A percentile compares a stretch with the other conserved stretches of the same genome.
phyloP scores from a whole-genome alignment of 345 rosid genomes.

The Pelargonium nanum region DNA sequence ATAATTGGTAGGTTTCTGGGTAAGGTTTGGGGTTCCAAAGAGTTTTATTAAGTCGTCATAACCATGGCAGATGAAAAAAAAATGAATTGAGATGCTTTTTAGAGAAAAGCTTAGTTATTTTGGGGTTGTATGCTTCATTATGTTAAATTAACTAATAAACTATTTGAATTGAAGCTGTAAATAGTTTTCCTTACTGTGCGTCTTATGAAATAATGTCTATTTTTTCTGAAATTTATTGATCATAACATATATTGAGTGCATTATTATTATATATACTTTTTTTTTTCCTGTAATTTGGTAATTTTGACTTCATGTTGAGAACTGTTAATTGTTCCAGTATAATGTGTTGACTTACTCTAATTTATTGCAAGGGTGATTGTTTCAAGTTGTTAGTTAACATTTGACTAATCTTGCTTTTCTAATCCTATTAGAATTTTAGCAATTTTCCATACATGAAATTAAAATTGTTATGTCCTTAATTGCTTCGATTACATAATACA shows the following conservation, averaged over 20 bases:
- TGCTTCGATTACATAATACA: background rate
- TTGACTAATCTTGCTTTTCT: background rate
- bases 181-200: background rate
- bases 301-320: background rate
- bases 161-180: background rate
- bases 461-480: too few relatives aligned
- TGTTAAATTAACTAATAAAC: background rate
- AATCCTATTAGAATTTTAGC: background rate
- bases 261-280: too few relatives aligned
- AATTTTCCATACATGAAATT: background rate
- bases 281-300: background rate
- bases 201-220: background rate
- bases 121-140: background rate
- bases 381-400: background rate
- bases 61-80: constrained; percentile 5
- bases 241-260: background rate
- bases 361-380: background rate
- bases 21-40: constrained; percentile 4
- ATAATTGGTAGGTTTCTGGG: constrained; percentile 23
- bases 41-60: constrained; percentile 1
- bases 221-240: background rate
- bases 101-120: background rate
- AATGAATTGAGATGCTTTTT: background rate
- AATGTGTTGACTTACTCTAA: background rate
- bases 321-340: background rate